These are phyloP conservation scores for Fusarium nurragi DNA, from an alignment of 2,329 filamentous ascomycete species.

Conservation along the genomic window DNA sequence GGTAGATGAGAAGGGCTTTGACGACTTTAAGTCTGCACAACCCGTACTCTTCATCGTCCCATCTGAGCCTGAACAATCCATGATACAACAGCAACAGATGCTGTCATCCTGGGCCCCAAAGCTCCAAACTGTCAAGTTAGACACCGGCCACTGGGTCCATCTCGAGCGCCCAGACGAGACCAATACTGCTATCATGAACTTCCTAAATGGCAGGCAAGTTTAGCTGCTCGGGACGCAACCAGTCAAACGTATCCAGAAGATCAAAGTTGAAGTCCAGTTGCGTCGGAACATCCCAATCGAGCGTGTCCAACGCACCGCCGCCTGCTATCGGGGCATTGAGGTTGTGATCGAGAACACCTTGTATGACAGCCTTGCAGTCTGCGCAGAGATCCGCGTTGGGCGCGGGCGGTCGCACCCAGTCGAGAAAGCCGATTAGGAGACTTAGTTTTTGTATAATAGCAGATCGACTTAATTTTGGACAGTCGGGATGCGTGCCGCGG, in stretches of 20 bases:
- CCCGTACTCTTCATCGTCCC: conserved; percentile 41
- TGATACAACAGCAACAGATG: conserved; percentile 43
- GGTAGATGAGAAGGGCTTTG: conserved; percentile 39
- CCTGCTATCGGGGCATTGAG: conserved; percentile 52
- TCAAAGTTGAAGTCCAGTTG: conserved; percentile 57
- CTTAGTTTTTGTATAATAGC: conserved; percentile 62
- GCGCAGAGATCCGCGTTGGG: conserved; percentile 60
- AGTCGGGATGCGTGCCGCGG: conserved; percentile 46
- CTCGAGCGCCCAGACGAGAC: conserved; percentile 43
- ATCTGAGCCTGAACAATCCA: conserved; percentile 14
- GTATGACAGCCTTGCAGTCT: conserved; percentile 59
- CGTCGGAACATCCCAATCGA: conserved; percentile 50
- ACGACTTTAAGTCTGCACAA: conserved; percentile 26
- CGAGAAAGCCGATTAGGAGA: conserved; percentile 60
- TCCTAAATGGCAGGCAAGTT: conserved; percentile 11
- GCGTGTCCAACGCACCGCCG: conserved; percentile 37
- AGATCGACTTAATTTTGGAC: conserved; percentile 54
- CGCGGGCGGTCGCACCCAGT: conserved; percentile 59
- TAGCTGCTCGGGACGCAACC: conserved; percentile 48
- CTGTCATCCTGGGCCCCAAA: conserved; percentile 43
- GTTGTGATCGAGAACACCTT: conserved; percentile 60
- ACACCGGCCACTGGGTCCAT: conserved; percentile 50
- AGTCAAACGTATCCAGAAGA: conserved; percentile 60
- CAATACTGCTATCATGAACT: conserved; percentile 39
- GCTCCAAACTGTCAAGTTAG: conserved; percentile 50